Percentiles rank a stretch among this genome's conserved stretches.
Conservation (phyloP, 208 protist species). For the Trypanosoma cruzi region DNA sequence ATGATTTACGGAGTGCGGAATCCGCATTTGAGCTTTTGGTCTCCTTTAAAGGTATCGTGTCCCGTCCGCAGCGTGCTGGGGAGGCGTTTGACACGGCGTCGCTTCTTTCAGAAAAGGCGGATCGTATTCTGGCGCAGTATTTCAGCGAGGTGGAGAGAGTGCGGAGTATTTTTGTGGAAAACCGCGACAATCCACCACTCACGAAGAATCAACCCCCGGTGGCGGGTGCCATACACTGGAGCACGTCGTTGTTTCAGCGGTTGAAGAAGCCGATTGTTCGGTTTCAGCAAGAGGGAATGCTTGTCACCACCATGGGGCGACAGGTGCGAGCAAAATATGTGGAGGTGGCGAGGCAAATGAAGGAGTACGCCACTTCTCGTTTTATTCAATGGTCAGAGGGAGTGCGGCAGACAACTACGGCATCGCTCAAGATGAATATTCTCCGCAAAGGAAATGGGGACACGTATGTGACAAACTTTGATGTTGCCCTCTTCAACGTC, state of each 20-base stretch:
- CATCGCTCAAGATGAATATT: constrained; percentile 93
- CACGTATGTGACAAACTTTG: constrained; percentile 95
- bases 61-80: constrained; percentile 69
- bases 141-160: constrained; percentile 92
- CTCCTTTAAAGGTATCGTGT: constrained; percentile 96
- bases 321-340: constrained; percentile 94
- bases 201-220: constrained; percentile 97
- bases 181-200: constrained; percentile 92
- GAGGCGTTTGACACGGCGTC: constrained; percentile 90
- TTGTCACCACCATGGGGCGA: constrained; percentile 89
- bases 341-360: constrained; percentile 93
- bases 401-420: constrained; percentile 82
- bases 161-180: constrained; percentile 90
- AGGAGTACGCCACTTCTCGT: constrained; percentile 91
- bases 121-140: constrained; percentile 96
- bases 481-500: constrained; percentile 89
- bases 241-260: constrained; percentile 95
- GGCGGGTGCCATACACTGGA: constrained; percentile 97
- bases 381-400: constrained; percentile 93
- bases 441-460: constrained; percentile 73
- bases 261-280: constrained; percentile 97
- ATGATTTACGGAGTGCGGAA: constrained; percentile 97
- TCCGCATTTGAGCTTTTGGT: constrained; percentile 97
- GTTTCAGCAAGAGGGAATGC: constrained; percentile 95
- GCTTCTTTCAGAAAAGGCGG: constrained; percentile 95